These are phyloP conservation scores for Blepharisma stoltei DNA, from an alignment of 73 alveolate species.

Conservation along the genomic window DNA sequence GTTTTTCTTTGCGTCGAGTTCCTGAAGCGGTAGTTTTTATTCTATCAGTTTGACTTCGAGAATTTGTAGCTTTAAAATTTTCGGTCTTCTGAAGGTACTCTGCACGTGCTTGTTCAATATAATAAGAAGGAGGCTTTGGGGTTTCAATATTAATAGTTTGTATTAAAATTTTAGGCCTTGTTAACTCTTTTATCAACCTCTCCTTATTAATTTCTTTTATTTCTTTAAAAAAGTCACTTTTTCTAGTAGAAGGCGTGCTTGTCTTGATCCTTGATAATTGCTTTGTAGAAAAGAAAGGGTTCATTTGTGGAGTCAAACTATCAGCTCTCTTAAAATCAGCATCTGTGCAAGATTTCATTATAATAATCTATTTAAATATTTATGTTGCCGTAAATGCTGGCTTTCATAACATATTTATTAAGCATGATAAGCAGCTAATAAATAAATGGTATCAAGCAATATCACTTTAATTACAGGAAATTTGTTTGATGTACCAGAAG, in stretches of 20 bases:
- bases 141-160: background rate
- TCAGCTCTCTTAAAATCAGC: too few relatives aligned
- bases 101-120: background rate
- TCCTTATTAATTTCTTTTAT: background rate
- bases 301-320: too few relatives aligned
- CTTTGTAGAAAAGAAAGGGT: too few relatives aligned
- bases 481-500: conserved; percentile 11
- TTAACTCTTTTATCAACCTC: background rate
- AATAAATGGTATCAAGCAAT: too few relatives aligned
- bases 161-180: background rate
- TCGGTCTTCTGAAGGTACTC: background rate
- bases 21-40: background rate
- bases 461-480: background rate
- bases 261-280: too few relatives aligned
- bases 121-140: background rate
- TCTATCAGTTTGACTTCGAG: background rate
- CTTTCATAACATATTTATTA: too few relatives aligned
- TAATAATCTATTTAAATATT: too few relatives aligned
- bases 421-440: too few relatives aligned
- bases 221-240: background rate
- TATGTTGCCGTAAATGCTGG: too few relatives aligned
- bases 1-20: background rate
- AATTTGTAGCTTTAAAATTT: background rate
- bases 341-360: too few relatives aligned
- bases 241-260: too few relatives aligned